A percentile compares a stretch with the other conserved stretches of the same genome.
Conservation (phyloP, 306 rosid species). For the Vigna unguiculata region DNA sequence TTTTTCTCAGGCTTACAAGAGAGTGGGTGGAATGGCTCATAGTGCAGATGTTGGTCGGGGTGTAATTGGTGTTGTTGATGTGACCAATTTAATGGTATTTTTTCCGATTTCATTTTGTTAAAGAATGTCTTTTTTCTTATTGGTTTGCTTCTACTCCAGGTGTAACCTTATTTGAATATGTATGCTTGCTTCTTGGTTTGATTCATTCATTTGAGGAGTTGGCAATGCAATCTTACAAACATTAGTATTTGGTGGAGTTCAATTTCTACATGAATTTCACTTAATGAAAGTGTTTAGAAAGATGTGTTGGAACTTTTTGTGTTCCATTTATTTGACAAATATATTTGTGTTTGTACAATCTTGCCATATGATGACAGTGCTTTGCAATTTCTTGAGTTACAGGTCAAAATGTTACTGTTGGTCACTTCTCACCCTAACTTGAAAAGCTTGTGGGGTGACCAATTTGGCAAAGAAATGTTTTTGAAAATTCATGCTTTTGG, state of each 20-base stretch:
- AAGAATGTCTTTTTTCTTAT: constrained; percentile 29
- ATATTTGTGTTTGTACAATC: not conserved
- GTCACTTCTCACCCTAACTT: not conserved
- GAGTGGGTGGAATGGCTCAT: constrained; percentile 68
- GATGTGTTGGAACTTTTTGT: too few species aligned
- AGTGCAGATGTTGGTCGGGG: constrained; percentile 64
- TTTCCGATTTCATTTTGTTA: constrained; percentile 22
- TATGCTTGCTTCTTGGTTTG: not conserved
- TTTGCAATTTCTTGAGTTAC: not conserved
- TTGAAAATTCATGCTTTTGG: not conserved
- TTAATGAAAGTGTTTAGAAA: not conserved
- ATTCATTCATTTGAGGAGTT: not conserved
- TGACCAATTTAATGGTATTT: constrained; percentile 59
- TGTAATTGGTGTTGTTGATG: constrained; percentile 68
- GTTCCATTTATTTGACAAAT: not conserved
- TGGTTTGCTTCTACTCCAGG: not conserved
- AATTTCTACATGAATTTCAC: not conserved
- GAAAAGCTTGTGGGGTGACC: not conserved
- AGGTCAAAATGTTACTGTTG: not conserved
- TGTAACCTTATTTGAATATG: constrained; percentile 24
- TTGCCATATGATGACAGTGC: too few species aligned
- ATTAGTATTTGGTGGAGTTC: not conserved
- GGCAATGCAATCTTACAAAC: not conserved
- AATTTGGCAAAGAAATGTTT: not conserved
- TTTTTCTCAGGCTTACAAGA: constrained; percentile 63